Evolutionary conservation across 73 alveolate genomes (phyloP), one percentile per base, ranked within the genome.

Genomic region (Stentor coeruleus): DNA sequence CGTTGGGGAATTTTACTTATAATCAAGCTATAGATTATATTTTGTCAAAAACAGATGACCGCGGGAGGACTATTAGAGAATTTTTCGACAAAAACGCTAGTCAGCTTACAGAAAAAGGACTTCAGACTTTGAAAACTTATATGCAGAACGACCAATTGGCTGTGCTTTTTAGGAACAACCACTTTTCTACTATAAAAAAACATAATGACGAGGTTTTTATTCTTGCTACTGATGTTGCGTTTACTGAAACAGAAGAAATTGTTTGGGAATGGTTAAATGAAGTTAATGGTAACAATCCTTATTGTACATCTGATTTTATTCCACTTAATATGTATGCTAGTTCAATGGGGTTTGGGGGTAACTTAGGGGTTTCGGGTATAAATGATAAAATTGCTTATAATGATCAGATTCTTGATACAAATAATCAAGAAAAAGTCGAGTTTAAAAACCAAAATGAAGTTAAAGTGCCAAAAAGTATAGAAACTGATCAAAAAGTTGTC

Each of bases 221-320:
- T 37, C 83, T 75, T 39, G 83, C 83, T 40, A 75, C 83, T 75
- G 83, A 75, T 40, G 41, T 39, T 26, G 83, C 80, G 72, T 75
- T 75, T 75, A 33, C 28, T 6, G 94, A 84, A 42, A 40, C 79
- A 28, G 79, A 66, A 11, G 40, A 66, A 2, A 33, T 66, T 1
- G 37, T 31, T 1, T 66, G 79, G 41, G 79, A 66, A 33, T 20
- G 79, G 14, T 33, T 66, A 40, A 40, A 66, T 66, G 20, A 49
- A 11, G 20, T 49, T 49, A 20, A 49, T 49, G 66, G 66, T 6
- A 49, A 49, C 20, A 49, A 49, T 49, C 66, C 6, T 49, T 49
- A 11, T 49, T 49, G 66, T 49, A 49, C 6, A 6, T 49, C 66
- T 6, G 6, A 11, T 49, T 49, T 49, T 49, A 49, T 49, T 49